Conservation (phyloP, 2,329 filamentous ascomycete genomes). For the Conoideocrella luteorostrata region DNA sequence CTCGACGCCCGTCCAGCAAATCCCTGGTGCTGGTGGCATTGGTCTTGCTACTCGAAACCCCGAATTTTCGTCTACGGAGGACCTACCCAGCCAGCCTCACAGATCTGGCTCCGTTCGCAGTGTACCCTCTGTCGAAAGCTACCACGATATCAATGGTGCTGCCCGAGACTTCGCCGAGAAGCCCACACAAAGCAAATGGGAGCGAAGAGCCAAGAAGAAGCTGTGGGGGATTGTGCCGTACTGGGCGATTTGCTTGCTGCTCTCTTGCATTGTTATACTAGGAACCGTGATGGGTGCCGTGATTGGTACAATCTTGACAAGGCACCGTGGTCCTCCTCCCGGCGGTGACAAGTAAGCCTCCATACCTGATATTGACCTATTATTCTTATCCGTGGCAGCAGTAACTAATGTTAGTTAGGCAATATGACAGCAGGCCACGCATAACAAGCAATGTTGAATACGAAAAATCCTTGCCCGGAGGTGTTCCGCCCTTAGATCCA, state of each 20-base stretch:
- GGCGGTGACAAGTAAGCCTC: slow-evolving; percentile 19
- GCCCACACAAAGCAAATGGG: slow-evolving; percentile 42
- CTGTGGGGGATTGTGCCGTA: slow-evolving; percentile 54
- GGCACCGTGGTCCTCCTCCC: slow-evolving; percentile 6
- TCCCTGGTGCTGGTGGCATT: slow-evolving; percentile 54
- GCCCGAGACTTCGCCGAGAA: slow-evolving; percentile 43
- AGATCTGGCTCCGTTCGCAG: slow-evolving; percentile 45
- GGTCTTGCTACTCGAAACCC: slow-evolving; percentile 56
- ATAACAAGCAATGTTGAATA: slow-evolving; percentile 42
- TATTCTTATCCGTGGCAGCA: background rate
- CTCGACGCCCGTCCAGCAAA: slow-evolving; percentile 16
- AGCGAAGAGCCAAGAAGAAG: slow-evolving; percentile 45
- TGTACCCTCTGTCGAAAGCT: slow-evolving; percentile 34
- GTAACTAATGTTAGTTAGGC: slow-evolving; percentile 9
- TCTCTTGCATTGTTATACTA: slow-evolving; percentile 44
- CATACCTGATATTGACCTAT: background rate
- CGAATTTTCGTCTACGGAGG: slow-evolving; percentile 51
- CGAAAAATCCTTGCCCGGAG: slow-evolving; percentile 42
- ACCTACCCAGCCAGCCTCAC: slow-evolving; percentile 38
- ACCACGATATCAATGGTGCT: slow-evolving; percentile 48
- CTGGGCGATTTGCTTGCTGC: slow-evolving; percentile 51
- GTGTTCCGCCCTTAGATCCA: slow-evolving; percentile 45
- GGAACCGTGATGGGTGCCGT: slow-evolving; percentile 52
- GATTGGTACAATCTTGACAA: slow-evolving; percentile 20
- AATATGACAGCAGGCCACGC: slow-evolving; percentile 22